Evolutionary conservation across 1,139 yeast species (phyloP), one percentile per base, ranked within the genome.

Genomic region (Kazachstania sp.): DNA sequence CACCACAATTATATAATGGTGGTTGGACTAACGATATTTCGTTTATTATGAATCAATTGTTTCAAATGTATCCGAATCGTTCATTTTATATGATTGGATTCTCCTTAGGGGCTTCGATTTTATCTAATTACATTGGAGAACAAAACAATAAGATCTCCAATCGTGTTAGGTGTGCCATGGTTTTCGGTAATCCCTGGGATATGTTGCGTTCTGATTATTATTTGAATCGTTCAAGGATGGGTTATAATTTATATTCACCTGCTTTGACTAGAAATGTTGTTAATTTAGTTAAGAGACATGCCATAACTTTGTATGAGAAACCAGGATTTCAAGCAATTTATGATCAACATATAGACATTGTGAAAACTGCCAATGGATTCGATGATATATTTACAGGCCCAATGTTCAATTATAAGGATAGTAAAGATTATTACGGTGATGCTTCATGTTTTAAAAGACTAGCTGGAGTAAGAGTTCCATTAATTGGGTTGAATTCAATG

Each of bases 121-220:
- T 73, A 39, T 71, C 79, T 39, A 79, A 79, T 57, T 79, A 74
- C 54, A 61, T 79, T 49, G 82, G 79, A 3, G 81, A 78, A 59
- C 78, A 76, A 55, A 70, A 69, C 36, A 69, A 61, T 31, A 52
- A 59, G 32, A 45, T 45, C 1, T 49, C 64, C 4, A 69, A 71
- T 48, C 71, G 44, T 6, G 47, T 78, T 46, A 73, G 71, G 51
- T 77, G 74, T 11, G 77, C 78, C 0, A 70, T 75, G 15, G 69
- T 74, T 9, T 61, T 78, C 59, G 78, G 78, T 1, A 65, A 74
- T 15, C 83, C 83, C 1, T 78, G 82, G 83, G 81, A 79, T 55
- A 68, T 79, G 57, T 63, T 69, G 7, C 74, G 71, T 45, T 71
- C 78, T 15, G 68, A 74, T n/a, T 57, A 69, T 45, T 71, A 69